Percentiles rank a stretch among this genome's conserved stretches.
These are phyloP conservation scores for Peniophora sp. DNA, from an alignment of 1,284 basidiomycete species.

Conservation along the genomic window DNA sequence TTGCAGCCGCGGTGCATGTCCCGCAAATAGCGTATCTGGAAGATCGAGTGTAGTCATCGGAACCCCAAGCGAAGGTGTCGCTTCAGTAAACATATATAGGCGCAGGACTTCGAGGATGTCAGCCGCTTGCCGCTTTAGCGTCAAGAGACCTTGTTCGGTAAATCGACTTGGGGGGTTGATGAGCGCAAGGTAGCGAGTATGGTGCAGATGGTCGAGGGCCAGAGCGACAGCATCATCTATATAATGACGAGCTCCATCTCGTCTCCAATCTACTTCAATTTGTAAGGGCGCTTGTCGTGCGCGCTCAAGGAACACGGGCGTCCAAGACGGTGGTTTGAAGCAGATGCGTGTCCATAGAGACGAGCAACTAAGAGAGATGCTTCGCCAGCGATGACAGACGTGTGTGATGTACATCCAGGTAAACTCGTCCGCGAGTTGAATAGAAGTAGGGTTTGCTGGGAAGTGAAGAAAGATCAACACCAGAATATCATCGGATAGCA, in stretches of 20 bases:
- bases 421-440: too few relatives aligned
- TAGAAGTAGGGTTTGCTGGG: too few relatives aligned
- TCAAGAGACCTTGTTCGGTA: too few relatives aligned
- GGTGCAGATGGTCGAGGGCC: neutral
- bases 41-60: neutral
- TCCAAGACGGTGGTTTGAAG: neutral
- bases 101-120: neutral
- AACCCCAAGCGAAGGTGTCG: neutral
- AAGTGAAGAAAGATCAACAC: neutral
- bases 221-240: neutral
- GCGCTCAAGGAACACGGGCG: neutral
- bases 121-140: neutral
- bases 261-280: neutral
- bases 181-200: neutral
- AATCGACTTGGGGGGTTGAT: neutral
- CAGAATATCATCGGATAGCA: neutral
- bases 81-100: neutral
- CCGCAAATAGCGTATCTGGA: neutral
- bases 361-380: neutral
- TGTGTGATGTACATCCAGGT: neutral
- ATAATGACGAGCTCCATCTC: neutral
- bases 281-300: neutral
- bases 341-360: neutral
- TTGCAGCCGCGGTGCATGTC: neutral
- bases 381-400: neutral